Conservation (phyloP, 495 filamentous ascomycete genomes). For the Hyphodiscus hymeniophilus region DNA sequence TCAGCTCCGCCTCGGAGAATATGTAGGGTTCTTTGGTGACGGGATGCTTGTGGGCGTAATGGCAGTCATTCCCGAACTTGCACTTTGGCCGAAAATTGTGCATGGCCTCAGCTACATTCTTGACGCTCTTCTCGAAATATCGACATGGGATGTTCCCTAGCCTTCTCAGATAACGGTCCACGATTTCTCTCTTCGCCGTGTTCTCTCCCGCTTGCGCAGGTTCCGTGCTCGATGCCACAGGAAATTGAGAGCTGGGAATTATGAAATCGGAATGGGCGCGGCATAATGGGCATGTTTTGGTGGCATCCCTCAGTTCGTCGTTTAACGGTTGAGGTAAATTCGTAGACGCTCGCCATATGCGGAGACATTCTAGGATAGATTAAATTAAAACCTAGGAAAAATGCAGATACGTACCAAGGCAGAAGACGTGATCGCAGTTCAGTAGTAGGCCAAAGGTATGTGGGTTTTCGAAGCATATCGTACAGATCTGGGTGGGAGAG, state of each 20-base stretch:
- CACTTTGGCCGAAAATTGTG: constrained; percentile 19
- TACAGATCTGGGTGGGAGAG: constrained; percentile 11
- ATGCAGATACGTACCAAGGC: constrained; percentile 20
- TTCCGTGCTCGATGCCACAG: constrained; percentile 8
- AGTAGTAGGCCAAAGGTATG: constrained; percentile 24
- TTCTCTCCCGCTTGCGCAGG: constrained; percentile 1
- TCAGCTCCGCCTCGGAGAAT: constrained; percentile 20
- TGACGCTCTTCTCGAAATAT: constrained; percentile 22
- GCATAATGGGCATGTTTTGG: constrained; percentile 26
- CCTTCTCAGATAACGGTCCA: constrained; percentile 23
- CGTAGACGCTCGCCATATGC: background rate
- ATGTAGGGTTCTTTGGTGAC: constrained; percentile 17
- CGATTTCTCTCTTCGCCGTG: constrained; percentile 22
- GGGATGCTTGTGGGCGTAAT: constrained; percentile 21
- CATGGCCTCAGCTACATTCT: background rate
- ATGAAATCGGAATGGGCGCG: constrained; percentile 25
- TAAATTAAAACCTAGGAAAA: background rate
- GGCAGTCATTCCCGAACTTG: constrained; percentile 28
- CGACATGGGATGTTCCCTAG: constrained; percentile 25
- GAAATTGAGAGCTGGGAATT: constrained; percentile 23
- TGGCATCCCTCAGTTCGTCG: constrained; percentile 21
- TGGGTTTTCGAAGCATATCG: constrained; percentile 25
- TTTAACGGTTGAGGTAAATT: constrained; percentile 6
- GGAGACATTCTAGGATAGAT: constrained; percentile 6
- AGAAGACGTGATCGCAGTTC: constrained; percentile 26